phyloP scores from a whole-genome alignment of 331 rosid species.

The Pyracantha coccinea region DNA sequence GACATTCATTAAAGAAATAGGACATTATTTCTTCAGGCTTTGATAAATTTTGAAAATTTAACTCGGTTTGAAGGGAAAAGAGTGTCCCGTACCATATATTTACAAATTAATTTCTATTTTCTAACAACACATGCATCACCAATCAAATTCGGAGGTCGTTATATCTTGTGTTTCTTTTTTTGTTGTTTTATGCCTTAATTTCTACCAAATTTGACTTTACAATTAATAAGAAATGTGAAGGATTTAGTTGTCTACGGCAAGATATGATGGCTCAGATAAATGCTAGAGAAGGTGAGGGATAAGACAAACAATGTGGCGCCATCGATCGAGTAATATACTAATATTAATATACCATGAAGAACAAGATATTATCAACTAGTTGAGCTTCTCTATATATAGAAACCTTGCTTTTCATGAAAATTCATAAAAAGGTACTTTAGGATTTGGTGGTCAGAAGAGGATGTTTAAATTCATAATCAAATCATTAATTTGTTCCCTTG shows the following conservation, averaged over 20 bases:
- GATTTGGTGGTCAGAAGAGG: background rate
- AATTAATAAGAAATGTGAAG: background rate
- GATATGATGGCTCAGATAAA: background rate
- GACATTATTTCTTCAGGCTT: background rate
- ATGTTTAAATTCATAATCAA: background rate
- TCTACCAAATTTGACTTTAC: background rate
- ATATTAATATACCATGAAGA: background rate
- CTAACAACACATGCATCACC: background rate
- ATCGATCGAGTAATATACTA: background rate
- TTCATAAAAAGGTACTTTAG: background rate
- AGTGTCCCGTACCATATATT: background rate
- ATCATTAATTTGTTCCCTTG: background rate
- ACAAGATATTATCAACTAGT: background rate
- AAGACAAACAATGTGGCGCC: background rate
- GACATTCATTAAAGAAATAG: no score
- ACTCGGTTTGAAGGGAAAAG: background rate
- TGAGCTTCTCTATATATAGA: no score
- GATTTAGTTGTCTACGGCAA: background rate
- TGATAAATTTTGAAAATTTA: no score
- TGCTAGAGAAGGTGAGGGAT: background rate
- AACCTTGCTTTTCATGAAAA: background rate
- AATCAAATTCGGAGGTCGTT: no score
- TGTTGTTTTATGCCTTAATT: background rate
- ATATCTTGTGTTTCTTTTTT: background rate
- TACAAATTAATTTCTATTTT: background rate